Base-by-base conservation (phyloP, 176 grass and related monocot genomes). In the Aechmea fasciata region DNA sequence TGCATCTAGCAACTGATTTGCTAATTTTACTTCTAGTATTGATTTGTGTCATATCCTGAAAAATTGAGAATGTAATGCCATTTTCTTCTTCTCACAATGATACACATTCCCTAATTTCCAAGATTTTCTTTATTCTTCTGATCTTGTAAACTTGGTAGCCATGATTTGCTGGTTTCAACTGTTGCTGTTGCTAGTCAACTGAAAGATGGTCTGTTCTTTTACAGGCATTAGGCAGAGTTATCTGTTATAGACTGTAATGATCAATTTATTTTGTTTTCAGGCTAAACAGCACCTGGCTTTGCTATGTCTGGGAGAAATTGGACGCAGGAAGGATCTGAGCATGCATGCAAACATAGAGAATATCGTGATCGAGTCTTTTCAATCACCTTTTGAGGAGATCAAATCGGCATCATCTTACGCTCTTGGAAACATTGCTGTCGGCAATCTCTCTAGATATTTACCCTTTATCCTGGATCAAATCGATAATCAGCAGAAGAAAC, bases 311-410 rank as follows among this genome's bases (percentile, higher is more conserved):
- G 91, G 91, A 51, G 91, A 96, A 84, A 96, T 96, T 54, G 91
- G 91, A 65, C 75, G 91, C 63, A 87, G 91, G 72, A 96, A 84
- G 67, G 87, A 96, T 62, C 73, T 96, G 22, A 96, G 87, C 70
- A 68, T 73, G 64, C 91, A 96, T 78, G 72, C 61, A 76, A 84
- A 90, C 47, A 90, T 96, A n/a, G 91, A 96, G 76, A 90, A 87
- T 70, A 96, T 96, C 69, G 91, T 96, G 49, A 96, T 96, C 17
- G 91, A 96, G 68, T 96, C 91, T 13, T 96, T 96, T 79, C 91
- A 90, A 66, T 96, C 91, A 50, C 91, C 91, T 77, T 96, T 96
- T 78, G 91, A 96, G 79, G 91, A 96, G 81, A 96, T 96, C 47
- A 96, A 90, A 50, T 96, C 91, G 69, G 91, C 91, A 66, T 87